Evolutionary conservation across 2,329 filamentous ascomycete species (phyloP), one percentile per base, ranked within the genome.

Genomic region (Pyrenochaeta sp.): DNA sequence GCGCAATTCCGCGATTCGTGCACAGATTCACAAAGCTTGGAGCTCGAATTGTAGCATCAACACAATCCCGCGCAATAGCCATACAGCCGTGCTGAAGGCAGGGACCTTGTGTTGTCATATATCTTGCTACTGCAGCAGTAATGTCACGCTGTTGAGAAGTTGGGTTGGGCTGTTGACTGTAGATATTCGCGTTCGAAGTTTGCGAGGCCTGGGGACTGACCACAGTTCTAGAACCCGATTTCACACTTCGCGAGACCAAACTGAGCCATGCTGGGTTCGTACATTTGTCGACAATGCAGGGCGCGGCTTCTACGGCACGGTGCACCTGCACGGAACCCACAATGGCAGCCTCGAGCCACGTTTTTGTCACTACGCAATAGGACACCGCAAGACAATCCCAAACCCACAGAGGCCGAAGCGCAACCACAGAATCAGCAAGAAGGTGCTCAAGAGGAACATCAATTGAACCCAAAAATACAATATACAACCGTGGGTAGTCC

Each of bases 201-300:
- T 27, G 9, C 23, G 9, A 27, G 4, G 23, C 23, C 9, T 4
- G 23, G 4, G 23, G 23, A 27, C 23, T 27, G 23, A 27, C 23
- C 9, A 45, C n/a, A 36, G 29, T 23, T 29, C 51, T 14, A 15
- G 15, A 23, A 21, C 10, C 42, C 17, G 48, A 46, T 10, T 18
- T 30, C 31, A 23, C 49, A 21, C 50, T 18, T 18, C 7, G 29
- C 32, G 30, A 50, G 23, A 27, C 41, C 54, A 31, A 17, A 44
- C 18, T 42, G 51, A 49, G 56, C 42, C 18, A 76, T 75, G 73
- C 47, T 73, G 41, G 58, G 63, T 61, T 64, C 70, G 4, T 71
- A 75, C 53, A 54, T 75, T 20, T 75, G 73, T 50, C 66, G 63
- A 9, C 69, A 69, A 53, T 76, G 73, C 51, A 67, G 69, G 42